These are phyloP conservation scores for Spergularia marina DNA, from an alignment of 148 eudicot species.

Conservation along the genomic window DNA sequence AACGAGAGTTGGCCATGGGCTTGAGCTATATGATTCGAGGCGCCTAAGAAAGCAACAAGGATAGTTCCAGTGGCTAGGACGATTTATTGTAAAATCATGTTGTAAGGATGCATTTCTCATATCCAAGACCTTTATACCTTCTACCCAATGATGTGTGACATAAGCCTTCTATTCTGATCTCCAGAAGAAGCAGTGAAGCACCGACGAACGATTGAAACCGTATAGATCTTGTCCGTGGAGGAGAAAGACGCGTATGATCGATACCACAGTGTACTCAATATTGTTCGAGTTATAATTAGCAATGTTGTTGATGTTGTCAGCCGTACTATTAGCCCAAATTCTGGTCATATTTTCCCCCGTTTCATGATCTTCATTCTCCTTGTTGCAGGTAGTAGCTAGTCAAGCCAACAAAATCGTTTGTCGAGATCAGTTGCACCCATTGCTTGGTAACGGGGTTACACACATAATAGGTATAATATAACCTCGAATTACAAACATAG, in stretches of 20 bases:
- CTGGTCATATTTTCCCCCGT: no score
- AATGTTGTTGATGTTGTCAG: background rate
- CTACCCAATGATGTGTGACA: no score
- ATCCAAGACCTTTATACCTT: no score
- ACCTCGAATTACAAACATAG: background rate
- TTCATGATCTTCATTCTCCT: background rate
- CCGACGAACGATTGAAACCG: background rate
- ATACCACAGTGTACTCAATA: conserved; percentile 1
- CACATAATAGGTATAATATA: background rate
- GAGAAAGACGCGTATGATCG: background rate
- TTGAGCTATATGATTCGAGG: no score
- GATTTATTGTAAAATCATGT: no score
- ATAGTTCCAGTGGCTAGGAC: no score
- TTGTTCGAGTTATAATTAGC: conserved; percentile 6
- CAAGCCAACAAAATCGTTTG: background rate
- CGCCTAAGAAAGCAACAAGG: no score
- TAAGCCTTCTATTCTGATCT: no score
- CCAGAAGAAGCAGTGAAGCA: background rate
- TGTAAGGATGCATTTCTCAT: no score
- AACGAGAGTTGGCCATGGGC: no score
- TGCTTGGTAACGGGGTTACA: conserved; percentile 6
- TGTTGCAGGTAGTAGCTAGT: background rate
- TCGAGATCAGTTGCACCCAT: background rate
- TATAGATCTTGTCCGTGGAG: background rate
- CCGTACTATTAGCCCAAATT: conserved; percentile 6